phyloP scores from a whole-genome alignment of 306 rosid genomes.

The Cicer pinnatifidum region DNA sequence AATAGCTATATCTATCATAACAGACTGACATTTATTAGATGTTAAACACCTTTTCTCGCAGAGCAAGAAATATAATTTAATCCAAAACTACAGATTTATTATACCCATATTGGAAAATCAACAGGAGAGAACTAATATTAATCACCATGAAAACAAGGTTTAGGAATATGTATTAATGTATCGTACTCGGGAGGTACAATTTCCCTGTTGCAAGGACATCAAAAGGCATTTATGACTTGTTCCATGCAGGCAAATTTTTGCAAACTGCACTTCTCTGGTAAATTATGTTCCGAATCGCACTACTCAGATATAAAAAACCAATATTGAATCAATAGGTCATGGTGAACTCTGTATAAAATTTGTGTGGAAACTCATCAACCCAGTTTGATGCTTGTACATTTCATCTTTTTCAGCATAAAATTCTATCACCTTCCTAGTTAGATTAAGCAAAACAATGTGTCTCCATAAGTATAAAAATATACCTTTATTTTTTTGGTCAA shows the following conservation, averaged over 20 bases:
- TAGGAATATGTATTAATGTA: background rate
- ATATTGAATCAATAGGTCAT: background rate
- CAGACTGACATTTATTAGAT: conserved; percentile 29
- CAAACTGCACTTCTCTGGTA: background rate
- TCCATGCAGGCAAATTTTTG: background rate
- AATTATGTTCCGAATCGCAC: background rate
- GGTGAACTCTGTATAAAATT: conserved; percentile 6
- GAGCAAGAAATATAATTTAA: conserved; percentile 26
- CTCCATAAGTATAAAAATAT: conserved; percentile 33
- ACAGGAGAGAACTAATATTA: conserved; percentile 2
- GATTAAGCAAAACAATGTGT: background rate
- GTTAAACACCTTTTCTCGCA: background rate
- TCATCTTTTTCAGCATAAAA: background rate
- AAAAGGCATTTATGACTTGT: background rate
- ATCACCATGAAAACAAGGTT: conserved; percentile 19
- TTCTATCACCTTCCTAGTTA: conserved; percentile 7
- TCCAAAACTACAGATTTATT: conserved; percentile 20
- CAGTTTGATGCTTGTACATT: background rate
- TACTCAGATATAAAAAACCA: background rate
- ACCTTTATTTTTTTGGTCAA: conserved; percentile 78
- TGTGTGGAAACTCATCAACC: conserved; percentile 2
- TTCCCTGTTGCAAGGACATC: background rate
- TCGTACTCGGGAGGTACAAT: background rate
- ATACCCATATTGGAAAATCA: conserved; percentile 31
- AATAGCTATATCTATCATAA: conserved; percentile 19